Percentiles rank a stretch among this genome's conserved stretches.
These are phyloP conservation scores for Melanogaster broomeanus DNA, from an alignment of 768 basidiomycete genomes.

Conservation along the genomic window DNA sequence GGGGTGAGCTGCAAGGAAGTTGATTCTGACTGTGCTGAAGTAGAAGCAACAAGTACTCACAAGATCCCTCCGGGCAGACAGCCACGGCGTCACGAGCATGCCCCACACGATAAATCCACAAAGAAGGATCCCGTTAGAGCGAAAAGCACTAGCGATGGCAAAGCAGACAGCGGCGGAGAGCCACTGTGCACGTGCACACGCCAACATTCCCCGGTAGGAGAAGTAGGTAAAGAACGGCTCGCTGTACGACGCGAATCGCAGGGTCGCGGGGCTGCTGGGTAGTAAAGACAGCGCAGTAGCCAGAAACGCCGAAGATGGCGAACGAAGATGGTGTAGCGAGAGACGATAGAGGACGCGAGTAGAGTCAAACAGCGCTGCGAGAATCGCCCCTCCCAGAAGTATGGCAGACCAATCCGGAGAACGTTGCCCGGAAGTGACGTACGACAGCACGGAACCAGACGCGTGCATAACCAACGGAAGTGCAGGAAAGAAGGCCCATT, in stretches of 20 bases:
- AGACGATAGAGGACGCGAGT: slow-evolving; percentile 56
- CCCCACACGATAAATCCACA: slow-evolving; percentile 83
- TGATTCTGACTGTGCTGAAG: neutral
- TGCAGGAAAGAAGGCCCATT: slow-evolving; percentile 88
- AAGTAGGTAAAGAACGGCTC: slow-evolving; percentile 87
- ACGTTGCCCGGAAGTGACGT: neutral
- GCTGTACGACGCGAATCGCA: slow-evolving; percentile 71
- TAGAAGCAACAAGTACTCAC: slow-evolving; percentile 16
- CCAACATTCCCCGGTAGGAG: slow-evolving; percentile 57
- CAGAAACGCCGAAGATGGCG: slow-evolving; percentile 59
- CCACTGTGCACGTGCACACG: slow-evolving; percentile 45
- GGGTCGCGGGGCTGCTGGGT: slow-evolving; percentile 76
- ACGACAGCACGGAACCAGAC: slow-evolving; percentile 26
- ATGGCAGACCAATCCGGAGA: slow-evolving; percentile 20
- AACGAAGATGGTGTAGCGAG: slow-evolving; percentile 56
- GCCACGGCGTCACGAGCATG: slow-evolving; percentile 54
- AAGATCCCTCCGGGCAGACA: slow-evolving; percentile 36
- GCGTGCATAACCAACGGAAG: slow-evolving; percentile 54
- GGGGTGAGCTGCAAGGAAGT: slow-evolving; percentile 35
- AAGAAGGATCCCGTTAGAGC: slow-evolving; percentile 78
- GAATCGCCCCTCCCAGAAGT: slow-evolving; percentile 39
- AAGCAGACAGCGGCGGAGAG: slow-evolving; percentile 60
- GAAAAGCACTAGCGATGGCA: slow-evolving; percentile 61
- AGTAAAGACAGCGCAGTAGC: slow-evolving; percentile 71
- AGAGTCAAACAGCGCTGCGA: slow-evolving; percentile 42